Evolutionary conservation across 208 protist species (phyloP), one percentile per base, ranked within the genome.

Genomic region (Lotmaria passim): DNA sequence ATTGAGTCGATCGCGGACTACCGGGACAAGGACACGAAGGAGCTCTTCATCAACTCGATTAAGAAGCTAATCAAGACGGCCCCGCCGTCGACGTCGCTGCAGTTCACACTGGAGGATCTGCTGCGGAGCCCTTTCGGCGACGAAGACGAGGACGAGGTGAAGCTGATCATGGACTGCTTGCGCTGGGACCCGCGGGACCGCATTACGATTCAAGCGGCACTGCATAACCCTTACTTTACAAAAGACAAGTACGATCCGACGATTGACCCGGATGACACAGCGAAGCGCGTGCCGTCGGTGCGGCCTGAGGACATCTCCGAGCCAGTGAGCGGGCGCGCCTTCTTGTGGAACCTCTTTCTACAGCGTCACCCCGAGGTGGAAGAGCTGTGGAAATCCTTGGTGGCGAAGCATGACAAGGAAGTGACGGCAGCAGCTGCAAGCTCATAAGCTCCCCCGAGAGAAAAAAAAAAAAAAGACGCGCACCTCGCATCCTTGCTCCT

Each of bases 201-300:
- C 53, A 79, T 95, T 39, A 90, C 79, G 36, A 86, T 91, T 17
- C 63, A 78, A 41, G 70, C 74, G 7, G 94, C 94, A 8, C 74
- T 98, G 71, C 73, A 86, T 34, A 92, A 82, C 62, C 80, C 82
- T 2, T 97, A 82, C 69, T 98, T 98, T 67, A 67, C 60, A 19
- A 82, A 87, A 26, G 83, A 90, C 48, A 79, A 81, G 30, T 96
- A 93, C 64, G 75, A 85, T 12, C 82, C 88, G 10, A 74, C 74
- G 38, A 90, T 95, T 43, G 85, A 93, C 53, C 77, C 78, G 0
- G 70, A 85, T 19, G 75, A 91, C 43, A 92, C 79, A 33, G 82
- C 76, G 19, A 76, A 75, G 52, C 65, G 63, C 21, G 83, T 90
- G 48, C 61, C 63, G 5, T 82, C 87, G n/a, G 87, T 93, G 60